Percentiles rank a stretch among this genome's conserved stretches.
These are phyloP conservation scores for Aquilaria malaccensis DNA, from an alignment of 345 rosid species.

Conservation along the genomic window DNA sequence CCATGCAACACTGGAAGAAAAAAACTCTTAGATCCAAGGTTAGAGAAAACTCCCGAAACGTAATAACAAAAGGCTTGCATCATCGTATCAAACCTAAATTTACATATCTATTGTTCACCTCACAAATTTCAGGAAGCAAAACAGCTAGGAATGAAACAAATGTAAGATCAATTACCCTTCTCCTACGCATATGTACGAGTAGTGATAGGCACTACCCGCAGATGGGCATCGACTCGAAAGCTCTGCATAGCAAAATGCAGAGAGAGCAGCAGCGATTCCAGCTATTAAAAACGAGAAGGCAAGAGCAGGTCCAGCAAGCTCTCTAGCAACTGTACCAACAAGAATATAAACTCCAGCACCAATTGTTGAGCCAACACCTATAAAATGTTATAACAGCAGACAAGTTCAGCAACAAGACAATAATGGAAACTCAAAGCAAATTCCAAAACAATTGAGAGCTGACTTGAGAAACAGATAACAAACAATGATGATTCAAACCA, in stretches of 20 bases:
- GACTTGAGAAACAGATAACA: neutral
- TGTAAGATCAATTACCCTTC: conserved; percentile 50
- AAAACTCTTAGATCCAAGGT: neutral
- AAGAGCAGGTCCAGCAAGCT: conserved; percentile 86
- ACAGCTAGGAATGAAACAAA: neutral
- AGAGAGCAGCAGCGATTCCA: conserved; percentile 81
- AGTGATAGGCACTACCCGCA: conserved; percentile 94
- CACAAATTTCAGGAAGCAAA: neutral
- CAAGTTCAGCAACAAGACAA: neutral
- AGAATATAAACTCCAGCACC: conserved; percentile 96
- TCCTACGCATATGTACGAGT: conserved; percentile 81
- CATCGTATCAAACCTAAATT: neutral
- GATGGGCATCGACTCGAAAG: conserved; percentile 89
- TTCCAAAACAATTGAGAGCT: neutral
- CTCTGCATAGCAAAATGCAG: conserved; percentile 90
- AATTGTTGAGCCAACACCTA: conserved; percentile 82
- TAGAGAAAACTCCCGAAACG: neutral
- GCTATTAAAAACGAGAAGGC: conserved; percentile 76
- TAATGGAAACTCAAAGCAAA: neutral
- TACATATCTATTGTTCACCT: neutral
- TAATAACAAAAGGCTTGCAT: neutral
- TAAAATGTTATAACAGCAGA: conserved; percentile 12
- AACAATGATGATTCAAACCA: neutral
- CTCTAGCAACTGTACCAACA: conserved; percentile 90
- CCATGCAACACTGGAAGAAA: conserved; percentile 62